Conservation (phyloP, 192 early-diverging fungal genomes). For the Backusella liffmaniae region DNA sequence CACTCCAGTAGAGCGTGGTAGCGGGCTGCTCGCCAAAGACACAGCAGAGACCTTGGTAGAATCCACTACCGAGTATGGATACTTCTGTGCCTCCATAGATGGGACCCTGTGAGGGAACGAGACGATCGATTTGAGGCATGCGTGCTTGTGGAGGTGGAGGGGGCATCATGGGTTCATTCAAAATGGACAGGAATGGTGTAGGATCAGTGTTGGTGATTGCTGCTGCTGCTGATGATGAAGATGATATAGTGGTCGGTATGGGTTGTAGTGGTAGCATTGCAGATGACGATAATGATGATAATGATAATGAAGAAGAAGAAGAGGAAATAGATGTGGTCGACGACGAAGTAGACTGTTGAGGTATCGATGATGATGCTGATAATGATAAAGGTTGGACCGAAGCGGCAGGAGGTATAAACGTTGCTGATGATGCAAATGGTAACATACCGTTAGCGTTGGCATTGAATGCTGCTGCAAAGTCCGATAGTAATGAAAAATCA, state of each 20-base stretch:
- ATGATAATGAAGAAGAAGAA: constrained; percentile 9
- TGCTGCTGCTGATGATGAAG: constrained; percentile 22
- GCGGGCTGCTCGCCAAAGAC: constrained; percentile 79
- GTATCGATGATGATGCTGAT: not conserved
- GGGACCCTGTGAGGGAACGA: constrained; percentile 85
- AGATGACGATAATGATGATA: constrained; percentile 31
- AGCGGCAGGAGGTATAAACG: not conserved
- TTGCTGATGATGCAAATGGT: not conserved
- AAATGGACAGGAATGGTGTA: constrained; percentile 22
- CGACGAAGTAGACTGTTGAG: constrained; percentile 7
- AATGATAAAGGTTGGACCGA: not conserved
- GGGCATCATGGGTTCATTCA: not conserved
- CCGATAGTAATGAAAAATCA: constrained; percentile 15
- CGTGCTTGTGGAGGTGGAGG: not conserved
- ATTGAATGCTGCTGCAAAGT: constrained; percentile 21
- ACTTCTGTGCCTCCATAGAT: constrained; percentile 84
- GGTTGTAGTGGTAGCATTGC: constrained; percentile 28
- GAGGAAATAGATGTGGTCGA: constrained; percentile 13
- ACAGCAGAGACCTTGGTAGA: constrained; percentile 66
- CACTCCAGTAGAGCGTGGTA: constrained; percentile 74
- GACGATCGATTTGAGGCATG: constrained; percentile 55
- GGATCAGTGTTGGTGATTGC: not conserved
- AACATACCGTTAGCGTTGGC: not conserved
- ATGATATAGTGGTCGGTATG: constrained; percentile 30
- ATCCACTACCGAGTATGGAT: constrained; percentile 79